Conservation (phyloP, 768 basidiomycete genomes). For the Amanita molliuscula region DNA sequence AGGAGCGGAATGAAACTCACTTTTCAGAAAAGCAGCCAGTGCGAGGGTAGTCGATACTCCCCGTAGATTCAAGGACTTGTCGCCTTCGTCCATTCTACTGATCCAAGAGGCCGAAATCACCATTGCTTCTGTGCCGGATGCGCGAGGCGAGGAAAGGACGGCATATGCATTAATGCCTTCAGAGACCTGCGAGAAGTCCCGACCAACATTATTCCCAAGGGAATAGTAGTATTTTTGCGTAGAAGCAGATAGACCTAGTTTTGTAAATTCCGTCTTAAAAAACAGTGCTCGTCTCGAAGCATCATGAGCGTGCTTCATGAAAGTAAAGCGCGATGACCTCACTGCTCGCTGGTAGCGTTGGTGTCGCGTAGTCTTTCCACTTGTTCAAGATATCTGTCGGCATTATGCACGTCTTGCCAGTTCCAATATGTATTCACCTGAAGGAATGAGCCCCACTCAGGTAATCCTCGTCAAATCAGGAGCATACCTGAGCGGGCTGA, state of each 20-base stretch:
- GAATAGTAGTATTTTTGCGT: slow-evolving; percentile 59
- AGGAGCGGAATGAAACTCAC: slow-evolving; percentile 30
- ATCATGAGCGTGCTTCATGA: background rate
- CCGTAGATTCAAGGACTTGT: slow-evolving; percentile 63
- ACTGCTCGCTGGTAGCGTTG: slow-evolving; percentile 68
- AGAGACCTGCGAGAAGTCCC: slow-evolving; percentile 27
- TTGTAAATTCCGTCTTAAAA: slow-evolving; percentile 55
- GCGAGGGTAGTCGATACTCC: slow-evolving; percentile 82
- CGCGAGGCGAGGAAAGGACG: slow-evolving; percentile 70
- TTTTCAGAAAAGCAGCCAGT: slow-evolving; percentile 75
- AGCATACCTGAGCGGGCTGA: slow-evolving; percentile 75
- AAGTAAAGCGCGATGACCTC: slow-evolving; percentile 20
- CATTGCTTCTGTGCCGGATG: slow-evolving; percentile 91
- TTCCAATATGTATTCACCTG: slow-evolving; percentile 89
- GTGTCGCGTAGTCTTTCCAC: slow-evolving; percentile 51
- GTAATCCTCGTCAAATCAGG: background rate
- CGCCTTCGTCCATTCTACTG: slow-evolving; percentile 50
- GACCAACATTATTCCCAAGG: slow-evolving; percentile 40
- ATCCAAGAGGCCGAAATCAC: slow-evolving; percentile 88
- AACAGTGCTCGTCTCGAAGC: slow-evolving; percentile 51
- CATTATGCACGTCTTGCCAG: slow-evolving; percentile 83
- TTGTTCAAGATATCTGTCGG: slow-evolving; percentile 70
- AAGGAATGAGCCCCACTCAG: background rate
- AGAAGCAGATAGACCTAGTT: slow-evolving; percentile 61
- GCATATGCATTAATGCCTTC: slow-evolving; percentile 79